phyloP scores from a whole-genome alignment of 2,329 filamentous ascomycete genomes.

The Colletotrichum cereale region DNA sequence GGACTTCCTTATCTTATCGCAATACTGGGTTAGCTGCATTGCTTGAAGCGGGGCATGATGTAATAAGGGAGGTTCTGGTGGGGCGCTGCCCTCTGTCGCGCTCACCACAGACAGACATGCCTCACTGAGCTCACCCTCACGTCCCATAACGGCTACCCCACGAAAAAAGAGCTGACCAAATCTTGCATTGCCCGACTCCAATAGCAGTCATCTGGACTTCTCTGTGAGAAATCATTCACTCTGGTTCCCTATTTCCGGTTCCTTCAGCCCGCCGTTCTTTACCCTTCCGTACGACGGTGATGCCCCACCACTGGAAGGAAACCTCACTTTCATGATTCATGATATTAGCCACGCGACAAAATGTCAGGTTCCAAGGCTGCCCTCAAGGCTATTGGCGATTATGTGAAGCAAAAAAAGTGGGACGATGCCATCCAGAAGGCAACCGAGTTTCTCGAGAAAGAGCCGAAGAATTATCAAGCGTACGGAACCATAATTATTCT shows the following conservation, averaged over 20 bases:
- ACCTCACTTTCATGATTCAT: conserved; percentile 34
- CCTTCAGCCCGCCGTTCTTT: neutral
- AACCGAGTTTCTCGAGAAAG: conserved; percentile 75
- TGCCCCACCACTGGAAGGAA: conserved; percentile 34
- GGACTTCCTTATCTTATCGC: conserved; percentile 30
- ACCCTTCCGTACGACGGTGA: conserved; percentile 5
- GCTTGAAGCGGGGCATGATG: conserved; percentile 39
- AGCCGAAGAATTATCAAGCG: conserved; percentile 86
- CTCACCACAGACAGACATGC: conserved; percentile 23
- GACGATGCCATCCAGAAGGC: conserved; percentile 80
- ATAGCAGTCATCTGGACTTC: neutral
- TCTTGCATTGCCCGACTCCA: neutral
- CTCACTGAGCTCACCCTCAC: conserved; percentile 17
- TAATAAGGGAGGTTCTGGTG: conserved; percentile 37
- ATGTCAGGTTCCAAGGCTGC: conserved; percentile 76
- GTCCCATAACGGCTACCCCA: neutral
- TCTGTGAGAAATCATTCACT: neutral
- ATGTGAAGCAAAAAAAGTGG: conserved; percentile 83
- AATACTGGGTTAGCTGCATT: conserved; percentile 6
- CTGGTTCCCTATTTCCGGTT: too few species aligned
- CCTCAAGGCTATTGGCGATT: conserved; percentile 84
- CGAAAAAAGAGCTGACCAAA: neutral
- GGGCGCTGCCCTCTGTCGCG: conserved; percentile 23
- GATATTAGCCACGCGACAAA: conserved; percentile 36
- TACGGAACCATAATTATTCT: conserved; percentile 54